These are phyloP conservation scores for Ceratobasidium papillatum DNA, from an alignment of 1,284 basidiomycete species.

Conservation along the genomic window DNA sequence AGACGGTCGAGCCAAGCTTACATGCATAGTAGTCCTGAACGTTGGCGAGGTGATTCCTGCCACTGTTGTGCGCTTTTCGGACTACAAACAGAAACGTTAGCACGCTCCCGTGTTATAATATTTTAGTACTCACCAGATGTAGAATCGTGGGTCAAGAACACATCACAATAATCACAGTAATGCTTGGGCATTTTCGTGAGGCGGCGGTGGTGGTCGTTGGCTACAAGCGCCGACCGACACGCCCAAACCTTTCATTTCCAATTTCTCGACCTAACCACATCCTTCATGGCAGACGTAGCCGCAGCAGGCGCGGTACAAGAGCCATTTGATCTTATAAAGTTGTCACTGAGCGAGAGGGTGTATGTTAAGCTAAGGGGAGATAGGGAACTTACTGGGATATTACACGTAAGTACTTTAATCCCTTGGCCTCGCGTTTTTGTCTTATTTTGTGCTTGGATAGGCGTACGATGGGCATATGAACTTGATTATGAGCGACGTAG, in stretches of 20 bases:
- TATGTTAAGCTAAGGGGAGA: constrained; percentile 97
- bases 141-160: constrained; percentile 89
- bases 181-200: constrained; percentile 52
- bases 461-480: constrained; percentile 99
- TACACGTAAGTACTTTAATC: constrained; percentile 76
- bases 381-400: constrained; percentile 88
- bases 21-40: constrained; percentile 98
- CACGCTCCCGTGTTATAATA: constrained; percentile 41
- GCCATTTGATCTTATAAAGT: constrained; percentile 97
- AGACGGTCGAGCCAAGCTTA: constrained; percentile 54
- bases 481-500: constrained; percentile 95
- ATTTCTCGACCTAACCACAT: constrained; percentile 16
- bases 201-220: constrained; percentile 26
- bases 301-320: constrained; percentile 79
- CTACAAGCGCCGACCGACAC: constrained; percentile 15
- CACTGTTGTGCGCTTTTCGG: constrained; percentile 97
- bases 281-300: constrained; percentile 72
- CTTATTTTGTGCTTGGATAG: constrained; percentile 56
- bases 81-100: constrained; percentile 61
- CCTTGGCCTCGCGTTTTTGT: background rate
- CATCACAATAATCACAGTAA: constrained; percentile 89
- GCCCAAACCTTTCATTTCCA: constrained; percentile 26
- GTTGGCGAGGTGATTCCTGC: constrained; percentile 94
- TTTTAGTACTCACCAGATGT: constrained; percentile 68
- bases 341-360: constrained; percentile 95